Base-by-base conservation (phyloP, 2,329 filamentous ascomycete species). In the Parasarocladium wereldwijsianum region DNA sequence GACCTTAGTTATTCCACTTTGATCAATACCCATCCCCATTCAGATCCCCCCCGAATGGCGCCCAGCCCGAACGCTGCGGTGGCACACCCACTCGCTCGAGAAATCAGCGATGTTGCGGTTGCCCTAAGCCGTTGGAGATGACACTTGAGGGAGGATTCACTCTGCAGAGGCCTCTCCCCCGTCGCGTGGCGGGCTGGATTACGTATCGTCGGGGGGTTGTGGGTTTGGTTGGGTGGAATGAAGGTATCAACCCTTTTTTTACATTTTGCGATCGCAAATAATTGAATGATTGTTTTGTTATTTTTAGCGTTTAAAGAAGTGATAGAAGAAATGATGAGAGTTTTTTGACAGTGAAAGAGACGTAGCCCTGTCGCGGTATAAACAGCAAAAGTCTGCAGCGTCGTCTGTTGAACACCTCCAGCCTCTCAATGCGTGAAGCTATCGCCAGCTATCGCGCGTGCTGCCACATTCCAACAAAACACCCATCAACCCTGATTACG, bases 121-220 rank as follows among this genome's bases (percentile, higher is more conserved):
- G 55, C 62, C 70, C 55, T 76, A 67, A 74, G 72, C 66, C 18
- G 70, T 68, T 74, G 72, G 66, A 70, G 67, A 70, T 59, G 46
- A 77, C 50, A 45, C 71, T 76, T 71, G 62, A 77, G 73, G 65
- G 71, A 75, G 72, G 72, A 34, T 56, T 76, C 67, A 77, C 72
- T 74, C 69, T 73, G 71, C 72, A 77, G 68, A 76, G 71, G 52
- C 52, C 60, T 72, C 64, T 70, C 67, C 70, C 69, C 71, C 72
- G 68, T 74, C 64, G 64, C 62, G 62, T 76, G 71, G 73, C 73
- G 70, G 58, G 60, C 55, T 70, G 72, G 72, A 77, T 65, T 53
- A 75, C 72, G 69, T n/a, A 64, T 62, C 59, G 20, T 62, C 57
- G 60, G 50, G 60, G 65, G 66, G 67, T 55, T 65, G 74, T 70